Percentiles rank a stretch among this genome's conserved stretches.
phyloP scores from a whole-genome alignment of 805 yeast species.

The Starmerella vitae region DNA sequence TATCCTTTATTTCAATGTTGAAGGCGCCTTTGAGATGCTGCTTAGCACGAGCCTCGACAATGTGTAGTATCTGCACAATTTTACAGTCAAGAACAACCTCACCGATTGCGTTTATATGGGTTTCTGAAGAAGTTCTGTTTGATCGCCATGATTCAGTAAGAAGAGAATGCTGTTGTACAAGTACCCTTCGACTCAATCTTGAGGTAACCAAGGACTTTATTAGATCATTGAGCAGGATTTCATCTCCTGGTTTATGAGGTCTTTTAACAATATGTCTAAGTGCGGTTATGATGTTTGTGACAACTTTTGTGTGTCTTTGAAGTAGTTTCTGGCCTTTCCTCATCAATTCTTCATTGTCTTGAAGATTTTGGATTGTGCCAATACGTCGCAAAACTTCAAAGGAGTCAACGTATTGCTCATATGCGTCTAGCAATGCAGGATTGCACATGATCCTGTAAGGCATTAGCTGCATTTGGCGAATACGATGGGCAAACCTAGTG shows the following conservation, averaged over 20 bases:
- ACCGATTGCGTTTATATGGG: constrained; percentile 32
- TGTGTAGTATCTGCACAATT: constrained; percentile 32
- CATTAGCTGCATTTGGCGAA: constrained; percentile 62
- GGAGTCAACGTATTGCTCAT: constrained; percentile 76
- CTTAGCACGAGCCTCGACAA: constrained; percentile 20
- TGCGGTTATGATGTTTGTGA: constrained; percentile 89
- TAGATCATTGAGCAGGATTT: constrained; percentile 51
- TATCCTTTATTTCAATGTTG: constrained; percentile 24
- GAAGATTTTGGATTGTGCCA: constrained; percentile 50
- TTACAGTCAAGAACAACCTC: constrained; percentile 73
- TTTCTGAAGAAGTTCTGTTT: constrained; percentile 33
- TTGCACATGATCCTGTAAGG: constrained; percentile 79
- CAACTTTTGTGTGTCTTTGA: constrained; percentile 60
- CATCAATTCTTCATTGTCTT: constrained; percentile 67
- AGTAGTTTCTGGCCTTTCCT: constrained; percentile 46
- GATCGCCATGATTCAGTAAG: constrained; percentile 46
- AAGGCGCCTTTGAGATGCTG: constrained; percentile 28
- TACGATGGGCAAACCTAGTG: constrained; percentile 65
- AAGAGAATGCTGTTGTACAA: constrained; percentile 82
- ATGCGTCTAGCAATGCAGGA: constrained; percentile 72
- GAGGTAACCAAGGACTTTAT: constrained; percentile 70
- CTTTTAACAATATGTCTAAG: constrained; percentile 46
- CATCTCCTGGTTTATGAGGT: constrained; percentile 45
- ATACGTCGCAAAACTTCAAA: constrained; percentile 73
- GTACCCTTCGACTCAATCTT: constrained; percentile 76